Base-by-base conservation (phyloP, 192 early-diverging fungal genomes). In the Gaertneriomyces semiglobifer region DNA sequence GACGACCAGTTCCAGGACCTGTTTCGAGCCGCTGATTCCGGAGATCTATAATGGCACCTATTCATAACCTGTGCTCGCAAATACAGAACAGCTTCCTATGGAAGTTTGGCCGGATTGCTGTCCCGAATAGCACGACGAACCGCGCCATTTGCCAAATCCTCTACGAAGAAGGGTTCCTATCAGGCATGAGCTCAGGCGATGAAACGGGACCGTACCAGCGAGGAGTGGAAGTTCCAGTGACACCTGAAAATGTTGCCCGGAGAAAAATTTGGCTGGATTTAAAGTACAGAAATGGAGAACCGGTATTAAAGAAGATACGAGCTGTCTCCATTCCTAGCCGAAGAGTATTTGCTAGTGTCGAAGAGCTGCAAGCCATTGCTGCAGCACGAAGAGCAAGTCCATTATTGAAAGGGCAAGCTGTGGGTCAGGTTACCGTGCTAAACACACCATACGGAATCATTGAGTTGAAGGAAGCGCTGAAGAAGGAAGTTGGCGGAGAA, bases 391-490 rank as follows among this genome's bases (percentile, higher is more conserved):
- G 83, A 62, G 77, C 89, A 25, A 74, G 85, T 1, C 62, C 68
- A 47, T 89, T 96, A 57, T 77, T 96, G 62, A 88, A 89, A 79
- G 88, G 90, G 33, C 76, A 93, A 56, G 82, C 85, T 44, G 89
- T 93, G 3, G 96, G 96, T 38, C 93, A 97, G 78, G 88, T 96
- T 61, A 90, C 93, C 45, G 90, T 96, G 57, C 69, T 98, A 33
- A 86, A 90, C 3, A 96, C 94, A 55, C 84, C 82, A 39, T 84
- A 84, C 63, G 96, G 96, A 12, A 86, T 98, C 7, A 65, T 97
- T 60, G 93, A 96, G 67, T 70, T 97, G 63, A 89, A 92, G 69
- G 93, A 96, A 45, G 96, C 96, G 4, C 70, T 97, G 56, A 77
- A 86, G 71, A 79, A 89, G 72, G 84, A 88, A 47, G 83, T 93